Percentiles rank a stretch among this genome's conserved stretches.
These are phyloP conservation scores for Globisporangium sylvaticum DNA, from an alignment of 352 stramenopile species.

Conservation along the genomic window DNA sequence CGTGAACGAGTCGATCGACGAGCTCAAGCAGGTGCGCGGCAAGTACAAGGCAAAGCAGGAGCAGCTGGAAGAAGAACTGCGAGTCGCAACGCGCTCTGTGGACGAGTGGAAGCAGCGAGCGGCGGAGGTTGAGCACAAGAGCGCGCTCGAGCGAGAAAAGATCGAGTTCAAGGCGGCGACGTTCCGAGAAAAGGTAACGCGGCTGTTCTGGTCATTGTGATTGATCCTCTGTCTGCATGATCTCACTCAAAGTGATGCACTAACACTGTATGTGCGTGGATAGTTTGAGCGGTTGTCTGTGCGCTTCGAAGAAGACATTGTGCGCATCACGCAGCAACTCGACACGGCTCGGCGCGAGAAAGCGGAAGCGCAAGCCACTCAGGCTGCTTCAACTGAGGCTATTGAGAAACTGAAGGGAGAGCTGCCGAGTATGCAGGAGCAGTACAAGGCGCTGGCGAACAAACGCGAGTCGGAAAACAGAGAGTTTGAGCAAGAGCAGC, in stretches of 20 bases:
- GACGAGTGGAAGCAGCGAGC: constrained; percentile 31
- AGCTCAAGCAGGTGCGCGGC: constrained; percentile 45
- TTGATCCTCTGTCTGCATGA: neutral
- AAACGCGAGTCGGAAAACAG: constrained; percentile 4
- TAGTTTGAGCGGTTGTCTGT: constrained; percentile 16
- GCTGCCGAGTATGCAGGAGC: neutral
- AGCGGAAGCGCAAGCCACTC: neutral
- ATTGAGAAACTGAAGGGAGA: neutral
- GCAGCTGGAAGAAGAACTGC: constrained; percentile 32
- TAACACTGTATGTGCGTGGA: neutral
- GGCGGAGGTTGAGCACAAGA: constrained; percentile 17
- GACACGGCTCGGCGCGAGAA: constrained; percentile 10
- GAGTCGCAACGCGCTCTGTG: constrained; percentile 22
- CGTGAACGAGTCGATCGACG: constrained; percentile 42
- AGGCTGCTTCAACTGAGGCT: neutral
- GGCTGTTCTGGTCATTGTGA: neutral
- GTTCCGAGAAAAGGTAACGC: constrained; percentile 17
- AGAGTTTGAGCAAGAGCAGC: constrained; percentile 16
- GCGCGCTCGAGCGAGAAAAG: constrained; percentile 20
- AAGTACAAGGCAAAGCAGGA: constrained; percentile 45
- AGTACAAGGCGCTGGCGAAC: neutral
- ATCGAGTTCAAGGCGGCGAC: constrained; percentile 22
- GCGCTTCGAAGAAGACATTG: constrained; percentile 18
- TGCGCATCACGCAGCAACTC: constrained; percentile 13
- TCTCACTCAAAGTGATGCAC: neutral